phyloP scores from a whole-genome alignment of 495 filamentous ascomycete species.

The Platismatia glauca region DNA sequence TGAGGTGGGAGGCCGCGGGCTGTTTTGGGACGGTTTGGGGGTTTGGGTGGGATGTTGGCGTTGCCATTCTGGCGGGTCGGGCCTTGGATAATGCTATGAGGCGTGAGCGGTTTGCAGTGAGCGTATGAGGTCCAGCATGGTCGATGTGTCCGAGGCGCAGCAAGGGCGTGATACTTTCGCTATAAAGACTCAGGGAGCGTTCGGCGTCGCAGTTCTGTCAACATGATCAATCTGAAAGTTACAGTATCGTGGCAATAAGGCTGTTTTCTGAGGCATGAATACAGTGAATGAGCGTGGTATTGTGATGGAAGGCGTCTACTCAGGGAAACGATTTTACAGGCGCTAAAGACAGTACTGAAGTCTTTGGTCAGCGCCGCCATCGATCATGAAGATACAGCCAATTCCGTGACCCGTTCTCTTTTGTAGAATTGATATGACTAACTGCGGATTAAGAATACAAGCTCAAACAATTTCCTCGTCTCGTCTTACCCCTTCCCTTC shows the following conservation, averaged over 20 bases:
- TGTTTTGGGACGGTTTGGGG: slow-evolving; percentile 16
- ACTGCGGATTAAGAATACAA: neutral
- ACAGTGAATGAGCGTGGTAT: neutral
- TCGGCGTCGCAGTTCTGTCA: neutral
- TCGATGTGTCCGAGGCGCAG: neutral
- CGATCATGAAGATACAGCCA: neutral
- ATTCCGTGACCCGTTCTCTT: neutral
- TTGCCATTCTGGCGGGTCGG: slow-evolving; percentile 12
- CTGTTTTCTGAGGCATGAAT: neutral
- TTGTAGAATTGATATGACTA: neutral
- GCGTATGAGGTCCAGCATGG: neutral
- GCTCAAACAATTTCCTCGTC: neutral
- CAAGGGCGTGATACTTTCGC: neutral
- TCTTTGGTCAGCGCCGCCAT: neutral
- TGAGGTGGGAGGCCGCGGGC: slow-evolving; percentile 12
- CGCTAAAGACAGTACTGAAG: neutral
- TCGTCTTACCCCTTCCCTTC: neutral
- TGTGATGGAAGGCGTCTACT: neutral
- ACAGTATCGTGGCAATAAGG: neutral
- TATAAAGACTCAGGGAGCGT: neutral
- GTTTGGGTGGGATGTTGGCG: slow-evolving; percentile 19
- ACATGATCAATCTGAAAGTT: neutral
- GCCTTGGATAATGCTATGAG: neutral
- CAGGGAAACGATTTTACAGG: neutral
- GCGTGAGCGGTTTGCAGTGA: neutral